Evolutionary conservation across 2,329 filamentous ascomycete species (phyloP).

Genomic region (Colletotrichum sp.): DNA sequence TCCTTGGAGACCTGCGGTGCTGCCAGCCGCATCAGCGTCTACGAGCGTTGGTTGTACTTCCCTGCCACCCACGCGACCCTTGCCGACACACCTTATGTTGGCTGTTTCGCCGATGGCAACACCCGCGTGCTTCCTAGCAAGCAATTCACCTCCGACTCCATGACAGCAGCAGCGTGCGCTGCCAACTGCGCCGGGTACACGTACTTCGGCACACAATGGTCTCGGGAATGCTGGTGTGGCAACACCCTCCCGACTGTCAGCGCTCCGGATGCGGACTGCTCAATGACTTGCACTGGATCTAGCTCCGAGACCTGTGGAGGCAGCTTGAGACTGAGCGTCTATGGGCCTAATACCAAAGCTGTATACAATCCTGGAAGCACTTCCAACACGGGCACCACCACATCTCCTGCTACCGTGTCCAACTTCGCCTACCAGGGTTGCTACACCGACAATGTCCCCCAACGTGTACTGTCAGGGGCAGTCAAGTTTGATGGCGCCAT

Average conservation of each 20-base stretch:
- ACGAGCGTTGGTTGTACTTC: neutral
- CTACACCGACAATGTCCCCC: neutral
- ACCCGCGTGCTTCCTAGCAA: slow-evolving; percentile 32
- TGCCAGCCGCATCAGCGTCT: neutral
- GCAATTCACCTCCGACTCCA: slow-evolving; percentile 31
- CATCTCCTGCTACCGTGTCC: neutral
- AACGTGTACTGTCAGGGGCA: slow-evolving; percentile 42
- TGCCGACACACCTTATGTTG: neutral
- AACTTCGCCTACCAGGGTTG: neutral
- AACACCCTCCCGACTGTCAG: slow-evolving; percentile 38
- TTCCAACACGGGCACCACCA: neutral
- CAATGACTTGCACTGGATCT: slow-evolving; percentile 44
- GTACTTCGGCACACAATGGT: slow-evolving; percentile 52
- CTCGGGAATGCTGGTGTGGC: slow-evolving; percentile 44
- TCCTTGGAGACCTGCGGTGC: neutral
- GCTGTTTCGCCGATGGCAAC: neutral
- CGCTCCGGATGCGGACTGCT: slow-evolving; percentile 36
- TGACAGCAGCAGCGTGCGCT: slow-evolving; percentile 44
- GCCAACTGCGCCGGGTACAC: slow-evolving; percentile 41
- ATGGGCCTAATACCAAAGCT: slow-evolving; percentile 3
- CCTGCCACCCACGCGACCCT: neutral
- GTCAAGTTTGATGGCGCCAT: slow-evolving; percentile 44
- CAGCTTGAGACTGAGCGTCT: slow-evolving; percentile 38
- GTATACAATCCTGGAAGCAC: neutral
- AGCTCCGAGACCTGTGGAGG: slow-evolving; percentile 42